phyloP scores from a whole-genome alignment of 352 stramenopile genomes.

The Globisporangium emineosum region DNA sequence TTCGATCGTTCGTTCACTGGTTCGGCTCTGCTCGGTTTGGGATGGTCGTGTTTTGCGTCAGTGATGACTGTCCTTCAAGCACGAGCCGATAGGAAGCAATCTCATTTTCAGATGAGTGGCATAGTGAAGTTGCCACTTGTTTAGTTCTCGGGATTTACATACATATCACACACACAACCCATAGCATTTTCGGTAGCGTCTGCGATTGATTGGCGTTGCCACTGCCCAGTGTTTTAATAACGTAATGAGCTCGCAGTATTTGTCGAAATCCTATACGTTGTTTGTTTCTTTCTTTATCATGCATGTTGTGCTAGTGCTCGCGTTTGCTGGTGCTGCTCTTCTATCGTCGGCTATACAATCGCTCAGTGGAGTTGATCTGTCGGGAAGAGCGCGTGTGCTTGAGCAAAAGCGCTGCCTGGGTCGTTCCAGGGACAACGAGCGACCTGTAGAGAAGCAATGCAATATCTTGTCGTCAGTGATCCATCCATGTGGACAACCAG shows the following conservation, averaged over 20 bases:
- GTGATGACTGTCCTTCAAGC: constrained; percentile 36
- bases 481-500: not conserved
- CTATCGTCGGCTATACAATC: constrained; percentile 60
- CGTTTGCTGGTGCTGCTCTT: not conserved
- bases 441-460: constrained; percentile 28
- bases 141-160: constrained; percentile 23
- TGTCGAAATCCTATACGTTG: not conserved
- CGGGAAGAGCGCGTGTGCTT: constrained; percentile 79
- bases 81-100: constrained; percentile 29
- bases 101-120: constrained; percentile 23
- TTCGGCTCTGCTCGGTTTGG: constrained; percentile 43
- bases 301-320: not conserved
- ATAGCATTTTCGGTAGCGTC: not conserved
- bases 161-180: not conserved
- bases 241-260: not conserved
- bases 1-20: not conserved
- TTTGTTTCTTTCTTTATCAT: not conserved
- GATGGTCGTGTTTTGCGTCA: constrained; percentile 24
- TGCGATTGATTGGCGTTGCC: not conserved
- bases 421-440: constrained; percentile 58
- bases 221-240: no score
- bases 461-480: constrained; percentile 13
- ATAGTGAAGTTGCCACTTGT: constrained; percentile 17
- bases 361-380: constrained; percentile 65
- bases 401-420: constrained; percentile 73